These are phyloP conservation scores for Aschersonia sp. DNA, from an alignment of 2,329 filamentous ascomycete genomes.

Conservation along the genomic window DNA sequence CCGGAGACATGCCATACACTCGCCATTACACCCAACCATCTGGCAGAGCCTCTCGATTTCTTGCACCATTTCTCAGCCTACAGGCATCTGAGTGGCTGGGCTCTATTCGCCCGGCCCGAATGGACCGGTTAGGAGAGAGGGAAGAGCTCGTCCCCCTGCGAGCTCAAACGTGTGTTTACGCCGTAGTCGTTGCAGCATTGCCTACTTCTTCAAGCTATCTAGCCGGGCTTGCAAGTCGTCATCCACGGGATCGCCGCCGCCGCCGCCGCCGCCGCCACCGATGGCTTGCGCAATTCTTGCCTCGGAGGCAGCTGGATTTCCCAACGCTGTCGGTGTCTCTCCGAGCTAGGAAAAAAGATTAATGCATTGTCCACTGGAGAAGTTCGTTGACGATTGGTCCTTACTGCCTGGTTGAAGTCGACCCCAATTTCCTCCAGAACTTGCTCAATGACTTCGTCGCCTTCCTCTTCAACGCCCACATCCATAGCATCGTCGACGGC, in stretches of 20 bases:
- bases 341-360: slow-evolving; percentile 49
- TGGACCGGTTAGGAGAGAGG: too few species aligned
- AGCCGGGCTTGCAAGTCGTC: slow-evolving; percentile 89
- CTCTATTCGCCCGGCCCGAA: too few species aligned
- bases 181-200: too few species aligned
- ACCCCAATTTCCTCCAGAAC: slow-evolving; percentile 94
- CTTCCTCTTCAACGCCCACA: slow-evolving; percentile 78
- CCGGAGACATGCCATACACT: too few species aligned
- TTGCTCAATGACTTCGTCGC: slow-evolving; percentile 92
- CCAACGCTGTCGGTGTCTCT: slow-evolving; percentile 75
- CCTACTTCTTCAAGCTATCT: slow-evolving; percentile 59
- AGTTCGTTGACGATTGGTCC: slow-evolving; percentile 13
- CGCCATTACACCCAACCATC: too few species aligned
- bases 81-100: too few species aligned
- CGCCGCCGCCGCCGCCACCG: slow-evolving; percentile 40
- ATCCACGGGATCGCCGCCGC: slow-evolving; percentile 50
- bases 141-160: too few species aligned
- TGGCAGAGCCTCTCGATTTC: too few species aligned
- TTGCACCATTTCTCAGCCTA: too few species aligned
- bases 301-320: slow-evolving; percentile 58
- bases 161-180: too few species aligned
- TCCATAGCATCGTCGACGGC: slow-evolving; percentile 95
- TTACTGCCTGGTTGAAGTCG: slow-evolving; percentile 76
- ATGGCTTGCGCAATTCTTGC: slow-evolving; percentile 75
- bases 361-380: neutral